Percentiles rank a stretch among this genome's conserved stretches.
Evolutionary conservation across 2,329 filamentous ascomycete species (phyloP).

Genomic region (Ophiostoma ulmi): DNA sequence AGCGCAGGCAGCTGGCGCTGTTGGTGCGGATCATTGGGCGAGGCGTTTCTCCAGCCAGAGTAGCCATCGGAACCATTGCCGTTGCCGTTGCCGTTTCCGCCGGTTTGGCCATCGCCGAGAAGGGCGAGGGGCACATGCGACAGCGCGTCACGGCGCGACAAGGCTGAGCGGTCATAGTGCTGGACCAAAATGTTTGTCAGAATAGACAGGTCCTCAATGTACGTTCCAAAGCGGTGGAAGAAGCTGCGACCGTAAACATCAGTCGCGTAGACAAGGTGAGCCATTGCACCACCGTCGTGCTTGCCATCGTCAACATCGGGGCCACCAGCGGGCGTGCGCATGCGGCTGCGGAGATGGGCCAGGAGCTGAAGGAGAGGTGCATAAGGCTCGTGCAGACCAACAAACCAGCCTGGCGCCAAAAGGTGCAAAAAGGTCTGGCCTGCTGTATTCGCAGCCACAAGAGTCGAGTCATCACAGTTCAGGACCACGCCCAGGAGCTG

Average conservation of each 20-base stretch:
- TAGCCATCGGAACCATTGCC: constrained; percentile 3
- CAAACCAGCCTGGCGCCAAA: constrained; percentile 37
- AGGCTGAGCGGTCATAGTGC: constrained; percentile 33
- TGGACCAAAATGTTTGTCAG: constrained; percentile 37
- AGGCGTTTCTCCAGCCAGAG: constrained; percentile 16
- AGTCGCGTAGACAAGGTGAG: constrained; percentile 34
- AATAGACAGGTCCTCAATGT: constrained; percentile 31
- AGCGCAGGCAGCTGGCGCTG: constrained; percentile 17
- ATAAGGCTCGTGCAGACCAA: constrained; percentile 27
- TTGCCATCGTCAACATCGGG: not conserved
- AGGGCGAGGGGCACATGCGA: constrained; percentile 33
- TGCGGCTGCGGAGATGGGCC: constrained; percentile 30
- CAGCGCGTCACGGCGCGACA: constrained; percentile 48
- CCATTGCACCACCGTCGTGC: constrained; percentile 4
- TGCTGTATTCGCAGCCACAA: constrained; percentile 39
- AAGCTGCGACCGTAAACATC: constrained; percentile 52
- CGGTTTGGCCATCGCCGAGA: constrained; percentile 11
- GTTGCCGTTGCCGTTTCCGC: not conserved
- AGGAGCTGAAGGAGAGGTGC: constrained; percentile 32
- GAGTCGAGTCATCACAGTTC: constrained; percentile 27
- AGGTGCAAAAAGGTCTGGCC: constrained; percentile 49
- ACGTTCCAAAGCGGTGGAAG: constrained; percentile 43
- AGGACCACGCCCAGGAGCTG: constrained; percentile 32
- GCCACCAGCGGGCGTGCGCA: constrained; percentile 3
- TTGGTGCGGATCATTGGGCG: constrained; percentile 16